Evolutionary conservation across 805 yeast species (phyloP).

Genomic region (Candida montana): DNA sequence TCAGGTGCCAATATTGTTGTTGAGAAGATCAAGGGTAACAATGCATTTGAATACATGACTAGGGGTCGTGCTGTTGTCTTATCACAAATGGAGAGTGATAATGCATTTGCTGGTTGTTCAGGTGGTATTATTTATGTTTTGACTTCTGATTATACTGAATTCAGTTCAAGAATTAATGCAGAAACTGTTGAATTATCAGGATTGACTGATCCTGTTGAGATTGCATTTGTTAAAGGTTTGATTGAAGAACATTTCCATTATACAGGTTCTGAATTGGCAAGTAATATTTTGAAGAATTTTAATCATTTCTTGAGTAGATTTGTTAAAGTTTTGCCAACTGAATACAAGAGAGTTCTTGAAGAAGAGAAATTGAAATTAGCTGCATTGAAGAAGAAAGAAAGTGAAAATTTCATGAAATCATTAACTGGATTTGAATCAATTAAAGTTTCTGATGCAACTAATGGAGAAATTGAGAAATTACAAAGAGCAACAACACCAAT

Average conservation of each 20-base stretch:
- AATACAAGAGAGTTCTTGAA: conserved; percentile 85
- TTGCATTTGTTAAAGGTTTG: conserved; percentile 88
- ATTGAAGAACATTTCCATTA: conserved; percentile 94
- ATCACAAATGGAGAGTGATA: conserved; percentile 88
- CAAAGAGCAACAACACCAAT: conserved; percentile 12
- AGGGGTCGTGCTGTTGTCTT: conserved; percentile 96
- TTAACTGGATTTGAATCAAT: conserved; percentile 73
- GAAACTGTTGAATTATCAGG: conserved; percentile 77
- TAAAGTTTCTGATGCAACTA: conserved; percentile 63
- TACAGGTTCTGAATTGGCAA: conserved; percentile 89
- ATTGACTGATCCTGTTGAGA: conserved; percentile 82
- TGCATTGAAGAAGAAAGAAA: conserved; percentile 50
- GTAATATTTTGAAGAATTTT: conserved; percentile 75
- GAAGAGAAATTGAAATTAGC: conserved; percentile 65
- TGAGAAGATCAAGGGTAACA: conserved; percentile 92
- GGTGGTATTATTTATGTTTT: conserved; percentile 98
- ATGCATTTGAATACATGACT: conserved; percentile 99
- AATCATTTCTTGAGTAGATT: conserved; percentile 83
- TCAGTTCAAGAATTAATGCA: conserved; percentile 68
- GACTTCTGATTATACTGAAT: conserved; percentile 87
- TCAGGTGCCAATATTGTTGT: conserved; percentile 97
- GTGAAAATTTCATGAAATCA: conserved; percentile 58
- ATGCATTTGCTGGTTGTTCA: conserved; percentile 90
- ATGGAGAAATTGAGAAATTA: conserved; percentile 66
- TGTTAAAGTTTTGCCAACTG: conserved; percentile 89